Evolutionary conservation across 1,284 basidiomycete genomes (phyloP).

Genomic region (Apiotrichum porosum): DNA sequence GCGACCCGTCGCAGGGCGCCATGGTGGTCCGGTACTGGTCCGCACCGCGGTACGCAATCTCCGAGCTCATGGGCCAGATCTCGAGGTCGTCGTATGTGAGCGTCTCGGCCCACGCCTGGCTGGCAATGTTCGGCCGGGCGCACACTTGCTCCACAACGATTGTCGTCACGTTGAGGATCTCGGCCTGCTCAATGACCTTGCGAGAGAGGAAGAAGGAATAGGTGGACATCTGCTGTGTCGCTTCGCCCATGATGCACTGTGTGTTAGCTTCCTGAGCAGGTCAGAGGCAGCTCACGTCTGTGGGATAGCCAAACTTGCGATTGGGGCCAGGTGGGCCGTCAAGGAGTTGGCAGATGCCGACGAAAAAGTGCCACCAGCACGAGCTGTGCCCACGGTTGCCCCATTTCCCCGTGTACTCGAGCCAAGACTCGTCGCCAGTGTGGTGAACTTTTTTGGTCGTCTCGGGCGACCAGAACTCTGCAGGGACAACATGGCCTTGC

Average conservation of each 20-base stretch:
- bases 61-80: background rate
- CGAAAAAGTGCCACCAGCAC: conserved; percentile 41
- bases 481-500: conserved; percentile 29
- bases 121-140: conserved; percentile 18
- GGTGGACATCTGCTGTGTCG: conserved; percentile 13
- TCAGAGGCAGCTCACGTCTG: conserved; percentile 24
- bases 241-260: conserved; percentile 32
- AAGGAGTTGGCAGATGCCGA: conserved; percentile 39
- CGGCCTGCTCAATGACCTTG: conserved; percentile 6
- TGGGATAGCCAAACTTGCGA: conserved; percentile 32
- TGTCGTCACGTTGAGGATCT: conserved; percentile 14
- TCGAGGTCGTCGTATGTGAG: conserved; percentile 1
- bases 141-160: conserved; percentile 42
- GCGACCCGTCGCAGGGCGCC: conserved; percentile 23
- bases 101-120: conserved; percentile 6
- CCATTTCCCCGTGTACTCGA: conserved; percentile 39
- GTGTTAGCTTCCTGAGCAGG: background rate
- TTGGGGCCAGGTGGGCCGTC: conserved; percentile 41
- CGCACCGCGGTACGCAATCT: conserved; percentile 15
- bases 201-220: conserved; percentile 32
- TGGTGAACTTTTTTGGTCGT: conserved; percentile 22
- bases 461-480: conserved; percentile 36
- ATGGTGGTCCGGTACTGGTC: conserved; percentile 20
- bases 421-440: conserved; percentile 24
- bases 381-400: conserved; percentile 37